A percentile compares a stretch with the other conserved stretches of the same genome.
Evolutionary conservation across 2,329 filamentous ascomycete genomes (phyloP).

Genomic region (Periconia digitata): DNA sequence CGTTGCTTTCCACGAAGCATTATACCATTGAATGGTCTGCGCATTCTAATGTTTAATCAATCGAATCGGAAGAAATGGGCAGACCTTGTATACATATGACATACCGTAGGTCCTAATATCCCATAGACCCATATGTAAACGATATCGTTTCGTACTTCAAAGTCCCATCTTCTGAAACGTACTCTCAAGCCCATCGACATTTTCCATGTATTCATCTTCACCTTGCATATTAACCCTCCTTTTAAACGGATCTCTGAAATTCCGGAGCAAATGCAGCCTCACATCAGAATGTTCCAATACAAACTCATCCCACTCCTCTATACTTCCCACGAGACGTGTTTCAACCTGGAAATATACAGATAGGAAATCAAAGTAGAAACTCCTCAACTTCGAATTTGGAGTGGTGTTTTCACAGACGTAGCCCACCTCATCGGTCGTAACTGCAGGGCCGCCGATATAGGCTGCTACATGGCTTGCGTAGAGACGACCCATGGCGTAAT

Average conservation of each 20-base stretch:
- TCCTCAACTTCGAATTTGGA: conserved; percentile 7
- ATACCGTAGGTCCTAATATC: too few species aligned
- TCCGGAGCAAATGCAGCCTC: conserved; percentile 5
- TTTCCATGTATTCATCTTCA: neutral
- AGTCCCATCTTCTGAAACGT: too few species aligned
- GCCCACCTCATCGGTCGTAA: conserved; percentile 7
- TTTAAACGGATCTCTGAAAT: neutral
- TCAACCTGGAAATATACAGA: neutral
- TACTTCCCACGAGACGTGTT: conserved; percentile 4
- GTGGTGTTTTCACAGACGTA: conserved; percentile 9
- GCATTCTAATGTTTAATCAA: too few species aligned
- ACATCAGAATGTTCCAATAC: conserved; percentile 5
- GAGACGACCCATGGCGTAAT: too few species aligned
- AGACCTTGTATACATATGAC: too few species aligned
- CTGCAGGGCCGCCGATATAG: too few species aligned
- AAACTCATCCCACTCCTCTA: conserved; percentile 14
- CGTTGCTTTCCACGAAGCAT: too few species aligned
- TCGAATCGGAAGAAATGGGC: too few species aligned
- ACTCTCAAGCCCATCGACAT: neutral
- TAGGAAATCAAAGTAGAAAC: conserved; percentile 9
- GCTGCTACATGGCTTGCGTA: too few species aligned
- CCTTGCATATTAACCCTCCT: neutral
- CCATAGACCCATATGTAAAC: too few species aligned
- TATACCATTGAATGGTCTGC: too few species aligned
- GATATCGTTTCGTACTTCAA: too few species aligned